Conservation (phyloP, 352 stramenopile genomes). For the Thalassiosira hispida region DNA sequence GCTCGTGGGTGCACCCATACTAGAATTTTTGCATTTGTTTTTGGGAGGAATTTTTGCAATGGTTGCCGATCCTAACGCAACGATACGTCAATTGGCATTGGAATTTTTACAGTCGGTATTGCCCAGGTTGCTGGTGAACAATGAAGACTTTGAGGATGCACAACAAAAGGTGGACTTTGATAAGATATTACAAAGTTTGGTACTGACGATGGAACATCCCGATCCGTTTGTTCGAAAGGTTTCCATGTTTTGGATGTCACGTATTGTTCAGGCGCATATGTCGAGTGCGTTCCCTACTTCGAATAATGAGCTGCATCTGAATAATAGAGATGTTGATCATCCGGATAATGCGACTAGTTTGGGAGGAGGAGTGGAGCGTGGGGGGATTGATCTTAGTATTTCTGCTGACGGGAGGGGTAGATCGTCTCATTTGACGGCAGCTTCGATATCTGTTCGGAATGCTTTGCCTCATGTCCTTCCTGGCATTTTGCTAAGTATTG, state of each 20-base stretch:
- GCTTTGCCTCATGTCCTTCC: slow-evolving; percentile 80
- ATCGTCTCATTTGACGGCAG: slow-evolving; percentile 47
- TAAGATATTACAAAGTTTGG: slow-evolving; percentile 83
- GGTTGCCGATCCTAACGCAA: slow-evolving; percentile 78
- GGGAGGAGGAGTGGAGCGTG: slow-evolving; percentile 3
- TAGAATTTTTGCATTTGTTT: slow-evolving; percentile 84
- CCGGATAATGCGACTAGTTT: slow-evolving; percentile 15
- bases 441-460: slow-evolving; percentile 80
- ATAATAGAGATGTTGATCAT: slow-evolving; percentile 9
- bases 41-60: slow-evolving; percentile 83
- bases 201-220: slow-evolving; percentile 84
- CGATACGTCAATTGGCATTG: slow-evolving; percentile 79
- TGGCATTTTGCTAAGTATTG: slow-evolving; percentile 82
- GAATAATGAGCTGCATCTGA: slow-evolving; percentile 8
- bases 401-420: slow-evolving; percentile 20
- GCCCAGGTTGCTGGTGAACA: slow-evolving; percentile 76
- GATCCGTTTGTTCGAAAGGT: slow-evolving; percentile 86
- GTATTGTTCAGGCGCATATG: slow-evolving; percentile 85
- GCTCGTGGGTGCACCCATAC: slow-evolving; percentile 76
- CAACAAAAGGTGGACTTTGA: slow-evolving; percentile 83
- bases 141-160: slow-evolving; percentile 79
- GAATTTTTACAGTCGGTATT: slow-evolving; percentile 82
- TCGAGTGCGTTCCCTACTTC: slow-evolving; percentile 33
- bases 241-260: slow-evolving; percentile 85
- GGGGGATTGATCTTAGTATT: slow-evolving; percentile 14